Evolutionary conservation across 257 asterid species (phyloP).

Genomic region (Petunia secreta): DNA sequence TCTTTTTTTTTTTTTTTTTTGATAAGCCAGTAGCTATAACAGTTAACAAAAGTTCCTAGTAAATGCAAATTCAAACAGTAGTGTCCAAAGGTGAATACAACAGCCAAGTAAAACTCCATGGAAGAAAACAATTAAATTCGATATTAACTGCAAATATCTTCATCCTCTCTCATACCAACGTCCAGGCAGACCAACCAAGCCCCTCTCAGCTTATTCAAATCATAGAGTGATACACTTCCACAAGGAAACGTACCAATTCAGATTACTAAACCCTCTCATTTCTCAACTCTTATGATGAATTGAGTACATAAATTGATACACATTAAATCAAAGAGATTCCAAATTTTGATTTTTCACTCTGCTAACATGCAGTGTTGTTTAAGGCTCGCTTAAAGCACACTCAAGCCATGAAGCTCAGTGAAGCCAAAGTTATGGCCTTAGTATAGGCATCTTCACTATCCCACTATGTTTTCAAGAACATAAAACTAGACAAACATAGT

Average conservation of each 20-base stretch:
- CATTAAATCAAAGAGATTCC: neutral
- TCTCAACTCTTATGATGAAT: neutral
- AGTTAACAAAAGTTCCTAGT: neutral
- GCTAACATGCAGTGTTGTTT: neutral
- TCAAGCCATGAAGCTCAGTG: too few relatives aligned
- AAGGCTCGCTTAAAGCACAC: too few relatives aligned
- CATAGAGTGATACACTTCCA: neutral
- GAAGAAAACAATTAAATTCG: neutral
- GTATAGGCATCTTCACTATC: too few relatives aligned
- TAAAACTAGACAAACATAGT: too few relatives aligned
- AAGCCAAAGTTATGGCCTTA: too few relatives aligned
- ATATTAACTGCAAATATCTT: neutral
- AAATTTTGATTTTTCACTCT: neutral
- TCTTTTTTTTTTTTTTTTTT: too few relatives aligned
- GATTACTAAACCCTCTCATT: constrained; percentile 1
- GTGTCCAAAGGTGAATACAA: neutral
- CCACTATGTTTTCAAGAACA: too few relatives aligned
- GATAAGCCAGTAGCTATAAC: neutral
- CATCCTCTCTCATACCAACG: neutral
- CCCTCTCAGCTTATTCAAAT: neutral
- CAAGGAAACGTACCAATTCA: neutral
- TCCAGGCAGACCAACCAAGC: neutral
- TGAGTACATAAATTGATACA: neutral
- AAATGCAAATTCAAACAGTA: neutral
- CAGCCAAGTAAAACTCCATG: neutral